A percentile compares a stretch with the other conserved stretches of the same genome.
These are phyloP conservation scores for Diddensiella santjacobensis DNA, from an alignment of 805 yeast genomes.

Conservation along the genomic window DNA sequence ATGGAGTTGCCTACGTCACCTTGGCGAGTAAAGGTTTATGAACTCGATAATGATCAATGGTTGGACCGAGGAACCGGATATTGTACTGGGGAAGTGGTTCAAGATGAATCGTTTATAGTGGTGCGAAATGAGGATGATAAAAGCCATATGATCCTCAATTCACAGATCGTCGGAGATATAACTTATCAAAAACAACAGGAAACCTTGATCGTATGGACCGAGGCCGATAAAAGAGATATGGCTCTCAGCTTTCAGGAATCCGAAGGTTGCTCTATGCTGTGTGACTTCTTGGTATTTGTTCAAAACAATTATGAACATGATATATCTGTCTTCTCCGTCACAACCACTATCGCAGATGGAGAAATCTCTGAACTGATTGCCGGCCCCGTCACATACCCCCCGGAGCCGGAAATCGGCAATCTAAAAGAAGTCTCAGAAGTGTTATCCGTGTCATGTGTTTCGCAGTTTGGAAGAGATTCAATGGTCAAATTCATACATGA, in stretches of 20 bases:
- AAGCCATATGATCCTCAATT: slow-evolving; percentile 55
- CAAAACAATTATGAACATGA: slow-evolving; percentile 59
- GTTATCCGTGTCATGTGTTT: slow-evolving; percentile 56
- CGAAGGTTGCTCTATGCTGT: slow-evolving; percentile 78
- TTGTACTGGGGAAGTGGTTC: slow-evolving; percentile 65
- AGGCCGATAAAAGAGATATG: slow-evolving; percentile 58
- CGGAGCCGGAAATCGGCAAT: slow-evolving; percentile 47
- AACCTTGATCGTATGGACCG: slow-evolving; percentile 92
- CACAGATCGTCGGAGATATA: slow-evolving; percentile 65
- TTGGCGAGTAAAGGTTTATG: slow-evolving; percentile 87
- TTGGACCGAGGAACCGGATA: slow-evolving; percentile 89
- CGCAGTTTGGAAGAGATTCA: slow-evolving; percentile 59
- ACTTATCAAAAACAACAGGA: slow-evolving; percentile 94
- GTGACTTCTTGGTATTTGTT: slow-evolving; percentile 71
- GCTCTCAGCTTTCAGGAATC: slow-evolving; percentile 92
- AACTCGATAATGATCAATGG: slow-evolving; percentile 81
- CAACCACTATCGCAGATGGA: slow-evolving; percentile 39
- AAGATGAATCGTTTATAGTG: slow-evolving; percentile 47
- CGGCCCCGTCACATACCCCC: slow-evolving; percentile 74
- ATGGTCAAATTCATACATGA: slow-evolving; percentile 54
- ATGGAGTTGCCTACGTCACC: slow-evolving; percentile 42
- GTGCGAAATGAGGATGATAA: slow-evolving; percentile 70
- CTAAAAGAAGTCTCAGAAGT: slow-evolving; percentile 52
- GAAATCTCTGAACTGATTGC: slow-evolving; percentile 64
- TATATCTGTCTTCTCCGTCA: slow-evolving; percentile 70